These are phyloP conservation scores for Hygrophoropsis aurantiaca DNA, from an alignment of 768 basidiomycete species.

Conservation along the genomic window DNA sequence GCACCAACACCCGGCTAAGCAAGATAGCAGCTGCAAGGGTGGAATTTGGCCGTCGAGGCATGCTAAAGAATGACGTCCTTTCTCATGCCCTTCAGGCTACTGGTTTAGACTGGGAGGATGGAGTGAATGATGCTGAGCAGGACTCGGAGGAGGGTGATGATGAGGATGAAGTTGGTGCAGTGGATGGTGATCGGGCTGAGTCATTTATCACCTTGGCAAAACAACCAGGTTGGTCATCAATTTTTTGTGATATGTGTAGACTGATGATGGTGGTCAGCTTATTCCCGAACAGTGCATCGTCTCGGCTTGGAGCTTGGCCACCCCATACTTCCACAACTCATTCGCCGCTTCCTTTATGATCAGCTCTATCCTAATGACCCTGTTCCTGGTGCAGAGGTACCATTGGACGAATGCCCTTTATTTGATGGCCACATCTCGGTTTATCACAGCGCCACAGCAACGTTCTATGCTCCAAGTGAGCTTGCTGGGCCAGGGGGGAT, in stretches of 20 bases:
- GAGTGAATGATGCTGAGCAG: no score
- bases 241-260: no score
- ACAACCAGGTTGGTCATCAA: no score
- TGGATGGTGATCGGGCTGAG: no score
- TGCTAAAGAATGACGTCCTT: background rate
- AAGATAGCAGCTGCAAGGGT: slow-evolving; percentile 19
- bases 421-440: slow-evolving; percentile 12
- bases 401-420: slow-evolving; percentile 28
- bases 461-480: slow-evolving; percentile 26
- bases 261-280: background rate
- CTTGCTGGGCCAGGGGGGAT: slow-evolving; percentile 26
- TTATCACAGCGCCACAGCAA: slow-evolving; percentile 24
- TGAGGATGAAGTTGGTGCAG: no score
- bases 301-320: background rate
- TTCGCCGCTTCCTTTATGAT: slow-evolving; percentile 4
- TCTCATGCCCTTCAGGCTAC: no score
- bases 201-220: no score
- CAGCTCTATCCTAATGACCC: slow-evolving; percentile 4
- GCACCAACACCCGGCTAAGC: slow-evolving; percentile 20
- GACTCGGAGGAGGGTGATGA: no score
- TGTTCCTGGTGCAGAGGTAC: no score
- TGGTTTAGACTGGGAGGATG: background rate
- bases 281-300: background rate
- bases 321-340: slow-evolving; percentile 5
- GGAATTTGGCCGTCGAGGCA: slow-evolving; percentile 1